These are phyloP conservation scores for Pilobolus umbonatus DNA, from an alignment of 192 early-diverging fungal genomes.

Conservation along the genomic window DNA sequence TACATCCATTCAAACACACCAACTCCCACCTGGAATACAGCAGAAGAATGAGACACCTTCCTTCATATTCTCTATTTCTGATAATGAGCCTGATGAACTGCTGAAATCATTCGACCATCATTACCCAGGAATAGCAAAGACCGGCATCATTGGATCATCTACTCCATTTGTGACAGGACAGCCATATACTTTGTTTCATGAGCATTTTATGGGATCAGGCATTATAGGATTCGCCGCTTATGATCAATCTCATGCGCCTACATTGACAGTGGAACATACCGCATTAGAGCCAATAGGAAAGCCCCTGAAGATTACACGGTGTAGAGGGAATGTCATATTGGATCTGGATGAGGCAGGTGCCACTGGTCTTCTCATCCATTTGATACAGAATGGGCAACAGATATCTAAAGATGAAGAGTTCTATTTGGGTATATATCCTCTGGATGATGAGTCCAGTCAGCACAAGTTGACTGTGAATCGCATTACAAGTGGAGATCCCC, in stretches of 20 bases:
- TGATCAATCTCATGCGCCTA: background rate
- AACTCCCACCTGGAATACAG: background rate
- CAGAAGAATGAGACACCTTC: background rate
- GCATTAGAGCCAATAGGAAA: slow-evolving; percentile 40
- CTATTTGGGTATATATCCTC: slow-evolving; percentile 41
- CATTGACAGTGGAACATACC: slow-evolving; percentile 26
- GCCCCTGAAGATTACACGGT: slow-evolving; percentile 48
- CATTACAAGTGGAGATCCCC: slow-evolving; percentile 54
- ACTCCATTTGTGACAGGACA: slow-evolving; percentile 51
- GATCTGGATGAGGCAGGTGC: slow-evolving; percentile 48
- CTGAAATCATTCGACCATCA: slow-evolving; percentile 45
- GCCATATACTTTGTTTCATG: slow-evolving; percentile 48
- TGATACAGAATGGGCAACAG: slow-evolving; percentile 25
- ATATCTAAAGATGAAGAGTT: slow-evolving; percentile 51
- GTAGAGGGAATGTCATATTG: slow-evolving; percentile 53
- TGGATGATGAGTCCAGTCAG: background rate
- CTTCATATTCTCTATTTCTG: slow-evolving; percentile 39
- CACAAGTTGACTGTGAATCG: slow-evolving; percentile 20
- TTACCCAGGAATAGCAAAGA: slow-evolving; percentile 35
- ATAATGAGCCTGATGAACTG: slow-evolving; percentile 50
- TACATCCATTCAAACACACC: slow-evolving; percentile 7
- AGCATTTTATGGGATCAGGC: slow-evolving; percentile 40
- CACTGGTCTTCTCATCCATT: slow-evolving; percentile 41
- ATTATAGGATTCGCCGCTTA: slow-evolving; percentile 42
- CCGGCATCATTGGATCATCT: slow-evolving; percentile 45